Evolutionary conservation across 2,329 filamentous ascomycete species (phyloP), one percentile per base, ranked within the genome.

Genomic region (Pseudomassariella vexata): DNA sequence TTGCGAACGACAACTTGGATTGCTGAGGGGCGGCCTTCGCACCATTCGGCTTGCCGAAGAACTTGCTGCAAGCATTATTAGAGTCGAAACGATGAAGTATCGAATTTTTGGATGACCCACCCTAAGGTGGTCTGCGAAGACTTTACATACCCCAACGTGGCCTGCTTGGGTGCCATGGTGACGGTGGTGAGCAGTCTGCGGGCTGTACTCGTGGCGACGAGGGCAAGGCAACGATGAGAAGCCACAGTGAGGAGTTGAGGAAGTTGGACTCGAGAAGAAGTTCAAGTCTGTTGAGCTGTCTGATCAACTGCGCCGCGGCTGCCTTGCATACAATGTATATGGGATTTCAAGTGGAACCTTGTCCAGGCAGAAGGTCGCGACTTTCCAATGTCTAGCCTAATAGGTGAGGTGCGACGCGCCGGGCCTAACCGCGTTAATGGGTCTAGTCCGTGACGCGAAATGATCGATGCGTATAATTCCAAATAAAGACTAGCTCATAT

Each of bases 1-100:
- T 79, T 21, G 79, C 77, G 51, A 94, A 94, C 0, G 82, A 73
- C 23, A 94, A 64, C 46, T 80, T 92, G 1, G 85, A 82, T 57
- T 95, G 87, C 55, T 87, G 82, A 9, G 77, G 74, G 12, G 73
- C 64, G 1, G 72, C 59, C 45, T 71, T 73, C 5, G 70, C 57
- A 30, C 77, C 80, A 48, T 76, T 76, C 17, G 73, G 68, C 24
- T 76, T 72, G 14, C 77, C 77, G 53, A 95, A 94, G 64, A 95
- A 95, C 56, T 90, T 92, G 40, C 90, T 96, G 43, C 35, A 40
- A 25, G n/a, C 3, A 32, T n/a, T n/a, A n/a, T n/a, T n/a, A n/a
- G n/a, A 10, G n/a, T 22, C 14, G 19, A n/a, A n/a, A 22, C 30
- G 20, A 11, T 17, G 32, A 40, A 32, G 30, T n/a, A n/a, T n/a